A percentile compares a stretch with the other conserved stretches of the same genome.
These are phyloP conservation scores for Zygotorulaspora sp. DNA, from an alignment of 805 yeast genomes.

Conservation along the genomic window DNA sequence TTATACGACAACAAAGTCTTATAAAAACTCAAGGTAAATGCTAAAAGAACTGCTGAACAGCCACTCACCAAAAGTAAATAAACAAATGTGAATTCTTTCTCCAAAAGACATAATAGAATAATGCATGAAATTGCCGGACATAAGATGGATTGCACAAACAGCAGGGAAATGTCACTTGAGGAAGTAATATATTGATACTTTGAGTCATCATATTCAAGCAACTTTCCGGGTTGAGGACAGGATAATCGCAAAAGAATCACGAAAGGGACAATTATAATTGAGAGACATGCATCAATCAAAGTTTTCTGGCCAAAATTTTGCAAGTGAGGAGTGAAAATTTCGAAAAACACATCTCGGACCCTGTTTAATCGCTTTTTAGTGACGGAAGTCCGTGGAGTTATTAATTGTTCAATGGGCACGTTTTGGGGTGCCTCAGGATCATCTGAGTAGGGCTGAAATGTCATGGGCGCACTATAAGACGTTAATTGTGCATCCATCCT, in stretches of 20 bases:
- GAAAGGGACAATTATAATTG: slow-evolving; percentile 35
- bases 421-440: slow-evolving; percentile 15
- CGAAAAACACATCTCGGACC: slow-evolving; percentile 8
- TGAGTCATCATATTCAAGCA: slow-evolving; percentile 24
- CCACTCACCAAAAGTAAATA: slow-evolving; percentile 16
- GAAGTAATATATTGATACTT: slow-evolving; percentile 21
- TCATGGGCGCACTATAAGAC: slow-evolving; percentile 23
- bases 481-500: slow-evolving; percentile 1
- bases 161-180: slow-evolving; percentile 19
- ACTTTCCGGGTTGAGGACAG: slow-evolving; percentile 34
- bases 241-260: slow-evolving; percentile 35
- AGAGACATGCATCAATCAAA: slow-evolving; percentile 26
- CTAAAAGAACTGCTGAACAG: slow-evolving; percentile 11
- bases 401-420: background rate
- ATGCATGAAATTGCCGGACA: slow-evolving; percentile 30
- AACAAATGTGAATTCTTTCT: slow-evolving; percentile 7
- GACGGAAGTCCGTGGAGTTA: background rate
- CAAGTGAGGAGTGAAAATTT: slow-evolving; percentile 34
- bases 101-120: slow-evolving; percentile 21
- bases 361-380: slow-evolving; percentile 3
- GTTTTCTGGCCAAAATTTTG: slow-evolving; percentile 27
- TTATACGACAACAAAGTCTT: slow-evolving; percentile 15
- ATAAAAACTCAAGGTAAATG: slow-evolving; percentile 15
- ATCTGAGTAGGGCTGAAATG: slow-evolving; percentile 27
- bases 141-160: slow-evolving; percentile 32